Evolutionary conservation across 2,329 filamentous ascomycete species (phyloP).

Genomic region (Exutisphaerella laricina): DNA sequence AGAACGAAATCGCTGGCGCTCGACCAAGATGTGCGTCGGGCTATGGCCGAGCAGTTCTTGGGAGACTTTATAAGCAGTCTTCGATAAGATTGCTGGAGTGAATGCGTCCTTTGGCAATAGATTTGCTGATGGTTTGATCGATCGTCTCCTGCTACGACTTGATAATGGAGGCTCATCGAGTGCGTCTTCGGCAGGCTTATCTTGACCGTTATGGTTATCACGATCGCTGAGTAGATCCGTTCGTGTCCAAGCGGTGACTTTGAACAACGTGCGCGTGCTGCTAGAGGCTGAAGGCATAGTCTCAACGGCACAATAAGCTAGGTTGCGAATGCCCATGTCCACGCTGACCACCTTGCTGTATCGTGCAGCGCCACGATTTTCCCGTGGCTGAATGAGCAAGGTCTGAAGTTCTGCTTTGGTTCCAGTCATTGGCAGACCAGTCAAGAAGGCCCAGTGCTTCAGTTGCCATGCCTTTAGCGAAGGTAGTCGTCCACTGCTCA

Average conservation of each 20-base stretch:
- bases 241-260: conserved; percentile 36
- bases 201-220: background rate
- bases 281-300: conserved; percentile 15
- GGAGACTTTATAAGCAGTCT: conserved; percentile 52
- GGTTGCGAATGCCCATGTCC: conserved; percentile 77
- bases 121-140: background rate
- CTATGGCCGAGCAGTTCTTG: conserved; percentile 46
- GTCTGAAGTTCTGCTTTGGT: conserved; percentile 52
- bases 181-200: conserved; percentile 1
- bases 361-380: background rate
- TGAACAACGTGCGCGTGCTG: conserved; percentile 8
- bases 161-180: background rate
- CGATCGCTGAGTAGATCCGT: conserved; percentile 26
- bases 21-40: conserved; percentile 67
- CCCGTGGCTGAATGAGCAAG: conserved; percentile 8
- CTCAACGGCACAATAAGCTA: conserved; percentile 61
- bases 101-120: conserved; percentile 17
- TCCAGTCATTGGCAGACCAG: conserved; percentile 55
- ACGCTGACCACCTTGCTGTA: conserved; percentile 61
- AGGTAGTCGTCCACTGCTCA: too few species aligned
- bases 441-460: conserved; percentile 55
- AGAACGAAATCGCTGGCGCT: conserved; percentile 59
- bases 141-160: background rate
- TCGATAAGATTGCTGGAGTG: conserved; percentile 49
- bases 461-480: conserved; percentile 50